Evolutionary conservation across 2,329 filamentous ascomycete genomes (phyloP).

Genomic region (Pestalotiopsis sp.): DNA sequence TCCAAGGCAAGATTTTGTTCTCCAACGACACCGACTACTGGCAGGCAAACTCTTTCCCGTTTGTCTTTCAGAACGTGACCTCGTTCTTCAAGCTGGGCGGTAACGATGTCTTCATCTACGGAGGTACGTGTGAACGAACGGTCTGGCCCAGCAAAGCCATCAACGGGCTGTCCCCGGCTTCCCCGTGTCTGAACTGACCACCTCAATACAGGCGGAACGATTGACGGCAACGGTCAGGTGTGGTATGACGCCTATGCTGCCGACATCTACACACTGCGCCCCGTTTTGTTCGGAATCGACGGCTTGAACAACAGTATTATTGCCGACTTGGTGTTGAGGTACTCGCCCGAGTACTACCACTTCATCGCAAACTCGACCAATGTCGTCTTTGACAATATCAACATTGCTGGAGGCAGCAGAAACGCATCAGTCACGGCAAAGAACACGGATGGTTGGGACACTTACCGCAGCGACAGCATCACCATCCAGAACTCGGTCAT

Average conservation of each 20-base stretch:
- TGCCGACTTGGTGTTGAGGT: slow-evolving; percentile 56
- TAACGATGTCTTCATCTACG: slow-evolving; percentile 66
- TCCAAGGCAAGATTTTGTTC: slow-evolving; percentile 48
- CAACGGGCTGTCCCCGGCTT: not conserved
- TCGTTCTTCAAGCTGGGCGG: slow-evolving; percentile 69
- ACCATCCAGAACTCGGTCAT: slow-evolving; percentile 65
- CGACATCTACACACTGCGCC: slow-evolving; percentile 57
- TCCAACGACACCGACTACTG: slow-evolving; percentile 67
- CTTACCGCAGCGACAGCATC: slow-evolving; percentile 59
- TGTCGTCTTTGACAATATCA: slow-evolving; percentile 61
- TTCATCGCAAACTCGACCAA: slow-evolving; percentile 61
- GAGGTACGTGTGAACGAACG: slow-evolving; percentile 35
- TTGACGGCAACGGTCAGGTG: slow-evolving; percentile 48
- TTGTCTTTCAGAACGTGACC: slow-evolving; percentile 64
- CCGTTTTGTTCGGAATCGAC: slow-evolving; percentile 60
- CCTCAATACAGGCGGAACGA: slow-evolving; percentile 20
- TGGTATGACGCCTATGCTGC: slow-evolving; percentile 65
- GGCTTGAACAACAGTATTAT: slow-evolving; percentile 57
- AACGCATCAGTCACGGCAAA: slow-evolving; percentile 53
- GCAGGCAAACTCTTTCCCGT: slow-evolving; percentile 62
- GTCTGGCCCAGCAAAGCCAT: not conserved
- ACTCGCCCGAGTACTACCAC: slow-evolving; percentile 59
- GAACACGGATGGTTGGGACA: slow-evolving; percentile 66
- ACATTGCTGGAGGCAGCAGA: slow-evolving; percentile 54
- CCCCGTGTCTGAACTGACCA: not conserved